Evolutionary conservation across 164 flowering plant species (phyloP), one percentile per base, ranked within the genome.

Genomic region (Nymphaea colorata): DNA sequence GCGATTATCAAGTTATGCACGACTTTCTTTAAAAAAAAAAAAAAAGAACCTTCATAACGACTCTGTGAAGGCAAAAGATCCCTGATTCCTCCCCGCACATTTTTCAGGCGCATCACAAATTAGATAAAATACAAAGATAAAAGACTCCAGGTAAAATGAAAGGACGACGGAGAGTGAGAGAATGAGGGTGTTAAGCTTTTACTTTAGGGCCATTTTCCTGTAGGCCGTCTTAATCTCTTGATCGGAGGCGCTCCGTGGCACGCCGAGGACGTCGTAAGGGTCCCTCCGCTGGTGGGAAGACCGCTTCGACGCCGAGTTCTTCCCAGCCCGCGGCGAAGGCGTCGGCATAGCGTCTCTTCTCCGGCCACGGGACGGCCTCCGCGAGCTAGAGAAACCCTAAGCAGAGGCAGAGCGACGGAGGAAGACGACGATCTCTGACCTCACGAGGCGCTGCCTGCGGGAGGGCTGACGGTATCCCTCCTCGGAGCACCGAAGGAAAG

Each of bases 191-290:
- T 25, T 25, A 25, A 25, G 36, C 36, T 63, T 86, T 68, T 82
- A 93, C 98, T 81, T 93, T 69, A 90, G 87, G 73, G 98, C 98
- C 84, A 93, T 71, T 78, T 79, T 93, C n/a, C 98, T 74, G 73
- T 93, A 93, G 15, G 98, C 91, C 68, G 75, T 72, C 73, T 93
- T 93, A 71, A 93, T 87, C 74, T 93, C 91, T 75, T 90, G 98
- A 74, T 90, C 98, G 4, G 93, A 82, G 42, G 94, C 82, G 79
- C 74, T 80, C 61, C 84, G 75, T 11, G 83, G 77, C 61, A 90
- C 85, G 4, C 90, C 91, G 36, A 93, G 88, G 59, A 88, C 95
- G 79, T 90, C 96, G 62, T 93, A 93, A 0, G 92, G 96, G 73
- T 93, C 98, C 67, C 85, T 82, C 71, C 86, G 75, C 67, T 70